Evolutionary conservation across 345 rosid genomes (phyloP).

Genomic region (Excoecaria agallocha): DNA sequence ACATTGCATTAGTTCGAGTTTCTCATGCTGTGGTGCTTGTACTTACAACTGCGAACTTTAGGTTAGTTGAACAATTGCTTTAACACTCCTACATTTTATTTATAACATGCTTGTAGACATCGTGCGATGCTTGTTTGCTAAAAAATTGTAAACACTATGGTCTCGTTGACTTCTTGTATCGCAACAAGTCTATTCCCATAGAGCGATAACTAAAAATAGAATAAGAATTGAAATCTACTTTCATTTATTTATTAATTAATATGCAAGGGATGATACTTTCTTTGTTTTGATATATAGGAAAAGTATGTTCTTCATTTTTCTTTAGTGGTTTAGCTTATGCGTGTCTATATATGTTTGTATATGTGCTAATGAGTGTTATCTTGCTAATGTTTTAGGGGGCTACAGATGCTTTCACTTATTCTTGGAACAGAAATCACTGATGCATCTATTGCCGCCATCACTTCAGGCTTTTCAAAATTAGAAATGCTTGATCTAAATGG

Average conservation of each 20-base stretch:
- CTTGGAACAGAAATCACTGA: constrained; percentile 89
- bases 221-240: too few relatives aligned
- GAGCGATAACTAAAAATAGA: too few relatives aligned
- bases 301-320: not conserved
- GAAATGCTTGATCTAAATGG: constrained; percentile 97
- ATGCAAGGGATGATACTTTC: too few relatives aligned
- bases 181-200: too few relatives aligned
- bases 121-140: not conserved
- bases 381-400: constrained; percentile 45
- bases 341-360: not conserved
- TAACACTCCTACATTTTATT: not conserved
- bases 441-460: constrained; percentile 91
- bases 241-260: too few relatives aligned
- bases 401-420: constrained; percentile 92
- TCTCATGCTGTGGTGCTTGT: constrained; percentile 82
- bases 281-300: too few relatives aligned
- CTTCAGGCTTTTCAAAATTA: constrained; percentile 66
- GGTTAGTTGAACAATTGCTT: constrained; percentile 44
- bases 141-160: not conserved
- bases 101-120: not conserved
- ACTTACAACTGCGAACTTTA: constrained; percentile 73
- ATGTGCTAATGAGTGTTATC: constrained; percentile 6
- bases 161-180: not conserved
- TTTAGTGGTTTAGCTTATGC: not conserved
- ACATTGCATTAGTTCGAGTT: constrained; percentile 76